Percentiles rank a stretch among this genome's conserved stretches.
Conservation (phyloP, 164 flowering plant genomes). For the Euptelea pleiosperma region DNA sequence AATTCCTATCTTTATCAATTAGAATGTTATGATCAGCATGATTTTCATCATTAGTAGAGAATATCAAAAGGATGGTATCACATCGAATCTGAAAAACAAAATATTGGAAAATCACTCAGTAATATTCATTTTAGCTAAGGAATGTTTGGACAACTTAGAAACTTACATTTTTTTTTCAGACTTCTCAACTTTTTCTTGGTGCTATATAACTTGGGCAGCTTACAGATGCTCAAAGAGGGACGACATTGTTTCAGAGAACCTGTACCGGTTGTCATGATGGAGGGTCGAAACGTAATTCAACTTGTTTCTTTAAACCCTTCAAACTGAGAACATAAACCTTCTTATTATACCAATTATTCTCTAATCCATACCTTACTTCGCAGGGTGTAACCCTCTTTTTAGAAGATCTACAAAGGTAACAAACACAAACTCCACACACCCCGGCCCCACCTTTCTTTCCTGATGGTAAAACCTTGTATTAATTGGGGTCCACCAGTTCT, state of each 20-base stretch:
- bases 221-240: constrained; percentile 56
- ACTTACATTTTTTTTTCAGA: too few species aligned
- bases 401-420: constrained; percentile 72
- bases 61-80: too few species aligned
- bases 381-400: constrained; percentile 84
- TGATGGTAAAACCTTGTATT: constrained; percentile 4
- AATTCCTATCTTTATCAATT: too few species aligned
- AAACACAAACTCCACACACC: background rate
- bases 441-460: background rate
- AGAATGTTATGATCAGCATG: too few species aligned
- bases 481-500: background rate
- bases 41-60: too few species aligned
- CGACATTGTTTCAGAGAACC: constrained; percentile 50
- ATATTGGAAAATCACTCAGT: too few species aligned
- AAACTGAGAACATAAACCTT: background rate
- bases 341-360: background rate
- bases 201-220: constrained; percentile 50
- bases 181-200: background rate
- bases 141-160: too few species aligned
- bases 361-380: constrained; percentile 8
- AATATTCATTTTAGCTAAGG: too few species aligned
- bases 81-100: too few species aligned
- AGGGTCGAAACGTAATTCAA: constrained; percentile 87
- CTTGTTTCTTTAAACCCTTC: constrained; percentile 39
- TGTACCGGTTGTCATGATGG: constrained; percentile 93